Conservation (phyloP, 2,329 filamentous ascomycete species). For the Purpureocillium takamizusanense region DNA sequence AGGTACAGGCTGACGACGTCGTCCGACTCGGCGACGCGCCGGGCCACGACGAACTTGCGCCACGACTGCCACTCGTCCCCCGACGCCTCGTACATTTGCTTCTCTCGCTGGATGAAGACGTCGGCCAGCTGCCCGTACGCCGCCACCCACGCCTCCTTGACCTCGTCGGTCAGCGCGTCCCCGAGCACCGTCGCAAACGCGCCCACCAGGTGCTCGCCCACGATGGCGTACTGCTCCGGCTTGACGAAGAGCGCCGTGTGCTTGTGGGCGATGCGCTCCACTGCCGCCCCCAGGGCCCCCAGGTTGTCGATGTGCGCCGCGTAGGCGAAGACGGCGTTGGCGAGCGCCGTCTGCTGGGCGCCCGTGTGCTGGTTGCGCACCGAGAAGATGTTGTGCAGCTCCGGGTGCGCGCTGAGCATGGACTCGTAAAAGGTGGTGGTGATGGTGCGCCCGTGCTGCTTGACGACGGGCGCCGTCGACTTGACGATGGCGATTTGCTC, state of each 20-base stretch:
- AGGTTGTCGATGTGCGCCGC: constrained; percentile 65
- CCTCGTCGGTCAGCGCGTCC: constrained; percentile 53
- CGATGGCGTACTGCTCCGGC: constrained; percentile 61
- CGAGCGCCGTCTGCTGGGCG: constrained; percentile 61
- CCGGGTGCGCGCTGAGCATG: constrained; percentile 55
- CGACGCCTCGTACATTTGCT: constrained; percentile 45
- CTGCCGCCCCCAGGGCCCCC: constrained; percentile 41
- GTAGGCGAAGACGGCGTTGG: constrained; percentile 61
- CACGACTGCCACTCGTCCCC: constrained; percentile 34
- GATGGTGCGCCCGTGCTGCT: constrained; percentile 58
- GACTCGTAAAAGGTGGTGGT: constrained; percentile 65
- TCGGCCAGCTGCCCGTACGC: constrained; percentile 65
- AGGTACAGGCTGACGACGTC: constrained; percentile 63
- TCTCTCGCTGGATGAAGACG: constrained; percentile 60
- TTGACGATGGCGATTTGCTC: constrained; percentile 65
- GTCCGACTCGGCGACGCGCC: constrained; percentile 51
- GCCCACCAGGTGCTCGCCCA: constrained; percentile 58
- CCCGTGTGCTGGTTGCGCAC: constrained; percentile 58
- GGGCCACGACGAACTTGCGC: constrained; percentile 45
- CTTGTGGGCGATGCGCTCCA: constrained; percentile 68
- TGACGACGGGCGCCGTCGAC: constrained; percentile 64
- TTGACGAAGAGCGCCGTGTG: constrained; percentile 63
- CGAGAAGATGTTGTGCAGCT: constrained; percentile 64
- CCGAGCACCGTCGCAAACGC: constrained; percentile 62
- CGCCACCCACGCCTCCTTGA: constrained; percentile 61